Evolutionary conservation across 805 yeast genomes (phyloP), one percentile per base, ranked within the genome.

Genomic region (Ogataea ramenticola): DNA sequence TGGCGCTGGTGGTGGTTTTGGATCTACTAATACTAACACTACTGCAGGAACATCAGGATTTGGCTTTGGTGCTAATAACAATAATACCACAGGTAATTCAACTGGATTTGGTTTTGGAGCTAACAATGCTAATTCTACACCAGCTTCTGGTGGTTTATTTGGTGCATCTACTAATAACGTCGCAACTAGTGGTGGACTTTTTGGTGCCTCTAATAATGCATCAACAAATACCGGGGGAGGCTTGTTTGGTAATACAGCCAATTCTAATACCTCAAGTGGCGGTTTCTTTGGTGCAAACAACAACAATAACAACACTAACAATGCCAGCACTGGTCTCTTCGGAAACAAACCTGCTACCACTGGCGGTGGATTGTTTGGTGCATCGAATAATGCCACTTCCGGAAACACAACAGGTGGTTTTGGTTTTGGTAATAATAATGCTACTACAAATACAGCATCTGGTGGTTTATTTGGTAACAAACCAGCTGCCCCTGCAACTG

Each of bases 341-440:
- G 48, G 47, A 21, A 45, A 38, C 41, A 39, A 53, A 19, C 49
- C 55, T 32, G 32, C 47, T 45, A 24, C 54, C 32, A 47, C 57
- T 15, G 64, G 65, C 8, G 42, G 48, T 32, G 50, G 54, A 7
- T 20, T 58, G 38, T 57, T 58, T 43, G 61, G 66, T 30, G 46
- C 47, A 36, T 52, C 46, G 31, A 38, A 33, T 24, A 42, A 35
- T 26, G 31, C n/a, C 17, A 20, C 36, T 5, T 4, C 42, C 10
- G 22, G 32, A 21, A 34, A 26, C 14, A 33, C 57, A 37, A 34
- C 66, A 24, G 55, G 67, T 24, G 75, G 75, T 32, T 78, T 77
- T 4, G 46, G 71, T 26, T 72, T 72, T 53, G 76, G 77, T 14
- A 53, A 52, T 42, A 59, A 57, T 15, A 43, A 60, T 20, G 48